Evolutionary conservation across 805 yeast genomes (phyloP), one percentile per base, ranked within the genome.

Genomic region (Schwanniomyces sp.): DNA sequence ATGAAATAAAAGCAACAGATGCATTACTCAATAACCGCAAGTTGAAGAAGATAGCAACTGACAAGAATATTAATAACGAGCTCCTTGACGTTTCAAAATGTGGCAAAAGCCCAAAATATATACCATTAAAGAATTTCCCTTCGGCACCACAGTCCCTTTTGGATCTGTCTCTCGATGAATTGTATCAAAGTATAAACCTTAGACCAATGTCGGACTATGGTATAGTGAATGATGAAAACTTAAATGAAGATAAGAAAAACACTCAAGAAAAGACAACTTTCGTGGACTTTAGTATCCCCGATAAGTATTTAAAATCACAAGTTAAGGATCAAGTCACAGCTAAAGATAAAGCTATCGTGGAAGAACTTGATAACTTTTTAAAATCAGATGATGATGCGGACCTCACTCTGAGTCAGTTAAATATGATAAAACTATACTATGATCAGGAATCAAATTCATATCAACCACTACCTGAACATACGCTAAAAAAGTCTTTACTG

Each of bases 401-500:
- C 26, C 50, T 57, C 14, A 48, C 56, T 28, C 62, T 56, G 38
- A 50, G 58, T 7, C 62, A 62, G 40, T 45, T 61, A 14, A 61
- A 54, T 36, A 43, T 64, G 34, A 54, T 61, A 32, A 62, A 57
- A 41, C 46, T 63, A 34, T 64, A 64, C 46, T 59, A 59, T 34
- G 69, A 64, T 42, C 59, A 60, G 43, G 63, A 61, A 42, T 52
- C 67, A 12, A 60, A 60, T 44, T 49, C 55, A 46, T 58, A 49
- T 41, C 65, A 56, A 46, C 63, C 58, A 7, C 43, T 63, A 24
- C 67, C 69, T 5, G 74, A 67, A 43, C 78, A 73, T 47, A 64
- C 74, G 5, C 58, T 72, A 40, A 70, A 67, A 44, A 65, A 61
- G 46, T 62, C 75, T 5, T 55, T 72, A 41, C 69, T 73, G 41